Conservation (phyloP, 2,329 filamentous ascomycete genomes). For the Trichothecium roseum region DNA sequence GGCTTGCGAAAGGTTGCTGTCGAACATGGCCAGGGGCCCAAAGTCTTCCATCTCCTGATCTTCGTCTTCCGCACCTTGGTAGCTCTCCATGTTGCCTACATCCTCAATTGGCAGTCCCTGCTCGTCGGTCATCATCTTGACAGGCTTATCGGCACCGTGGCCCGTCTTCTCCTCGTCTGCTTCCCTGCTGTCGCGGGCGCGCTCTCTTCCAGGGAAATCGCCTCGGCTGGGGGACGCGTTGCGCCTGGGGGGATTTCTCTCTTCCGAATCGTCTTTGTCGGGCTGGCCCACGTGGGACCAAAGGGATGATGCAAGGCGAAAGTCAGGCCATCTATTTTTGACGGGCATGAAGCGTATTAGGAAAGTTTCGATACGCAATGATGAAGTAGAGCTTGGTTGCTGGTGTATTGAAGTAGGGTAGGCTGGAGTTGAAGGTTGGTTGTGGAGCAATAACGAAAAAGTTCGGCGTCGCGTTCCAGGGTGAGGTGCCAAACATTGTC, state of each 20-base stretch:
- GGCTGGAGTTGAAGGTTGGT: slow-evolving; percentile 6
- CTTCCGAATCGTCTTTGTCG: slow-evolving; percentile 2
- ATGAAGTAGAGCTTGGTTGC: too few relatives aligned
- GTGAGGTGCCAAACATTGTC: not conserved
- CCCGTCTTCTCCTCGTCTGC: slow-evolving; percentile 6
- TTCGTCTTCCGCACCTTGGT: slow-evolving; percentile 11
- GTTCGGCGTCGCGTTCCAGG: slow-evolving; percentile 11
- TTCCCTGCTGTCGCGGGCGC: slow-evolving; percentile 4
- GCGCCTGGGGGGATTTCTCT: slow-evolving; percentile 8
- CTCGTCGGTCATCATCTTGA: slow-evolving; percentile 12
- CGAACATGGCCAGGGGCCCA: slow-evolving; percentile 25
- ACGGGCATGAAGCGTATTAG: slow-evolving; percentile 16
- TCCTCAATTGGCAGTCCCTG: slow-evolving; percentile 13
- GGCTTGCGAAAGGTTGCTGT: slow-evolving; percentile 21
- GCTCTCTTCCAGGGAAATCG: slow-evolving; percentile 7
- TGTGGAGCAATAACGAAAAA: slow-evolving; percentile 9
- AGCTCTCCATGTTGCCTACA: slow-evolving; percentile 13
- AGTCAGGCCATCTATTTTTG: slow-evolving; percentile 21
- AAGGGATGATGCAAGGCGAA: slow-evolving; percentile 19
- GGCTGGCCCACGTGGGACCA: slow-evolving; percentile 14
- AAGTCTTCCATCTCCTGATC: slow-evolving; percentile 19
- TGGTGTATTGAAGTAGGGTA: slow-evolving; percentile 10
- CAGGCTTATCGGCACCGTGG: not conserved
- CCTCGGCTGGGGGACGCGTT: not conserved
- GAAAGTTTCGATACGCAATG: slow-evolving; percentile 2